phyloP scores from a whole-genome alignment of 139 green algal species.

The Chlamydomonas schloesseri region DNA sequence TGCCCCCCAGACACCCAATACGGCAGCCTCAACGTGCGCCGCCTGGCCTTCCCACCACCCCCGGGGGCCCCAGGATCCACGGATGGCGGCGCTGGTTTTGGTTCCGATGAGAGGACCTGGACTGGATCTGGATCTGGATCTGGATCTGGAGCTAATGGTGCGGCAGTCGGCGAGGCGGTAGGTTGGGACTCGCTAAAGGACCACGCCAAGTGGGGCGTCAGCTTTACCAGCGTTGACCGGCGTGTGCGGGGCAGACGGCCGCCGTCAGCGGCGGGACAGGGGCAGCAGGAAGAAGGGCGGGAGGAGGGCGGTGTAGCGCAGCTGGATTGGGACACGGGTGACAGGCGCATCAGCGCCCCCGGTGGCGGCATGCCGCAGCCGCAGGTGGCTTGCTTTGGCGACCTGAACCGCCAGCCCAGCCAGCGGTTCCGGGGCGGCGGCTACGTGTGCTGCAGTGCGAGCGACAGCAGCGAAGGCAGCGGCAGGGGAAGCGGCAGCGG shows the following conservation, averaged over 20 bases:
- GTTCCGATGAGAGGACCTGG: too few relatives aligned
- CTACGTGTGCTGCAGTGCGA: conserved; percentile 2
- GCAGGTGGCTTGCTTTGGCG: neutral
- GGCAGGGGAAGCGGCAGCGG: too few relatives aligned
- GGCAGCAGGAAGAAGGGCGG: neutral
- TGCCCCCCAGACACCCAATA: conserved; percentile 8
- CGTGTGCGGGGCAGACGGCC: too few relatives aligned
- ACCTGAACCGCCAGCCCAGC: conserved; percentile 39
- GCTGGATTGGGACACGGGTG: too few relatives aligned
- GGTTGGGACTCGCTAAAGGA: conserved; percentile 34
- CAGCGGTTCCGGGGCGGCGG: conserved; percentile 19
- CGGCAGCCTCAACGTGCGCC: conserved; percentile 16
- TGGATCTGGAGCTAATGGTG: neutral
- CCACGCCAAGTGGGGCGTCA: conserved; percentile 42
- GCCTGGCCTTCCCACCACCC: neutral
- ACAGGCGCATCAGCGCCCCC: neutral
- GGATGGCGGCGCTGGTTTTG: too few relatives aligned
- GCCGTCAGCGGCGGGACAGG: neutral
- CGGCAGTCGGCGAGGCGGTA: neutral
- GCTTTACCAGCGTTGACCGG: neutral
- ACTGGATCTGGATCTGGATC: neutral
- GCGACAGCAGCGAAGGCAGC: too few relatives aligned
- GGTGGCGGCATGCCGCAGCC: neutral
- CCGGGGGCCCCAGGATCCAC: too few relatives aligned
- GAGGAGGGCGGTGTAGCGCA: too few relatives aligned